phyloP scores from a whole-genome alignment of 306 rosid genomes.

The Vigna radiata region DNA sequence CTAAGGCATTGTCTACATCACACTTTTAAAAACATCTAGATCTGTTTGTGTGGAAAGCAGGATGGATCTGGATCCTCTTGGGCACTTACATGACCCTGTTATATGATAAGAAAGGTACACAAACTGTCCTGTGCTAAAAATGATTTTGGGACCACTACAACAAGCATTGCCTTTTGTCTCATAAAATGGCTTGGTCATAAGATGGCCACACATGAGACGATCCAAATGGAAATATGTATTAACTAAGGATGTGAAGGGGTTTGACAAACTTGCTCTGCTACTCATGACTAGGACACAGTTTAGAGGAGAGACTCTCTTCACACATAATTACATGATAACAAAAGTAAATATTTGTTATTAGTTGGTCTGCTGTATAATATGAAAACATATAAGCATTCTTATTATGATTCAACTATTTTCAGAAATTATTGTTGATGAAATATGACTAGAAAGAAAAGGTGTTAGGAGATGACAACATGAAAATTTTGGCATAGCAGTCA shows the following conservation, averaged over 20 bases:
- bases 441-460: background rate
- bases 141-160: background rate
- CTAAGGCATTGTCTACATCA: background rate
- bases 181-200: background rate
- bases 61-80: slow-evolving; percentile 10
- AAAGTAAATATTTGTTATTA: background rate
- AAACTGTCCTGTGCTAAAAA: background rate
- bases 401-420: background rate
- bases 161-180: background rate
- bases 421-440: slow-evolving; percentile 15
- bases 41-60: slow-evolving; percentile 3
- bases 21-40: background rate
- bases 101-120: background rate
- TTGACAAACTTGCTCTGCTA: background rate
- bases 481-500: background rate
- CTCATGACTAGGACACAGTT: background rate
- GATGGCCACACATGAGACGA: background rate
- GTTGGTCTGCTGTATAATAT: slow-evolving; percentile 1
- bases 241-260: background rate
- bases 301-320: background rate
- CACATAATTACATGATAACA: background rate
- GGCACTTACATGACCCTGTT: background rate
- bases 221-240: slow-evolving; percentile 7
- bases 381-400: background rate
- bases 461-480: background rate